Conservation (phyloP, 495 filamentous ascomycete species). For the Eremomyces bilateralis region DNA sequence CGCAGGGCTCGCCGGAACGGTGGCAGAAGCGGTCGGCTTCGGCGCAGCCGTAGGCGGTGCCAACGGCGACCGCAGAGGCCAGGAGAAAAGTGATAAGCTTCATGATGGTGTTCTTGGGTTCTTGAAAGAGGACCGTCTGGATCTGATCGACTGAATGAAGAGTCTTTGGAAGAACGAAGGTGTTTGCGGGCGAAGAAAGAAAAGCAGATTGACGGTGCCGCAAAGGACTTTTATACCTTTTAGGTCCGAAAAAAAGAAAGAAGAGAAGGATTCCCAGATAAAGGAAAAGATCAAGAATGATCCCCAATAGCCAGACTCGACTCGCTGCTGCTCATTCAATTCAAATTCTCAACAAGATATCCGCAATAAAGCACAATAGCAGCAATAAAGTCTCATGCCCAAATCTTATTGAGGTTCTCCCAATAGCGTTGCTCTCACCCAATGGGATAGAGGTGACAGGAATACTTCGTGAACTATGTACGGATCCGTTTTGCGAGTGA, state of each 20-base stretch:
- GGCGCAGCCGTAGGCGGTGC: slow-evolving; percentile 9
- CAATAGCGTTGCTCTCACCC: no score
- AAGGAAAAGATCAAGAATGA: no score
- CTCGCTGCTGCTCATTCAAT: no score
- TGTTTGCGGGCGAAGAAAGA: background rate
- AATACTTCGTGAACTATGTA: no score
- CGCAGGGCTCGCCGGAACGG: slow-evolving; percentile 9
- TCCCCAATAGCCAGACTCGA: no score
- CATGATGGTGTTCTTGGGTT: slow-evolving; percentile 19
- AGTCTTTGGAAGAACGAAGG: background rate
- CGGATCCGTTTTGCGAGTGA: no score
- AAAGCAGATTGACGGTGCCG: background rate
- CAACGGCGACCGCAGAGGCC: slow-evolving; percentile 21
- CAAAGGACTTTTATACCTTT: background rate
- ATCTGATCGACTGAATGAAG: background rate
- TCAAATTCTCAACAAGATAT: no score
- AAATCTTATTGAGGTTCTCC: no score
- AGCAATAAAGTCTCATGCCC: no score
- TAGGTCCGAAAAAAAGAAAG: background rate
- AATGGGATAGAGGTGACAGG: no score
- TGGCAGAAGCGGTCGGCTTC: slow-evolving; percentile 15
- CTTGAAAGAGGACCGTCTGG: slow-evolving; percentile 1
- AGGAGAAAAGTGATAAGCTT: slow-evolving; percentile 23
- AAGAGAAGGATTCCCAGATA: background rate
- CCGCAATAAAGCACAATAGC: no score